phyloP scores from a whole-genome alignment of 2,329 filamentous ascomycete species.

The Helotiales sp. region DNA sequence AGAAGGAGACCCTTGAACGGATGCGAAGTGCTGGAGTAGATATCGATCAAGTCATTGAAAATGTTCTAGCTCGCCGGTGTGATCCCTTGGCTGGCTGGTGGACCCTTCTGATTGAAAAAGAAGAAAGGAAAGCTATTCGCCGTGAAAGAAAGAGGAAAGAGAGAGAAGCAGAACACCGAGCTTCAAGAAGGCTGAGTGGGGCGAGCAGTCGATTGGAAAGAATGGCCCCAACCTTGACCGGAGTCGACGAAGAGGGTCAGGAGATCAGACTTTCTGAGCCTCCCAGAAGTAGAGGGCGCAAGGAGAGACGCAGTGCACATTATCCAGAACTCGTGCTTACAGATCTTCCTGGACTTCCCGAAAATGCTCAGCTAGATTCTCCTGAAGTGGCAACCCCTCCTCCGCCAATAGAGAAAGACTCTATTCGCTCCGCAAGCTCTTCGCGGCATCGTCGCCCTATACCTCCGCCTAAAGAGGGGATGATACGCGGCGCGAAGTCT shows the following conservation, averaged over 20 bases:
- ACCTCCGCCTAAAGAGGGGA: constrained; percentile 82
- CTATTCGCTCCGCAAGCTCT: constrained; percentile 72
- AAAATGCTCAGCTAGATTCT: constrained; percentile 44
- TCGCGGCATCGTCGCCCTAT: constrained; percentile 73
- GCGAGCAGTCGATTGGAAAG: constrained; percentile 85
- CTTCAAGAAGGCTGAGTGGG: constrained; percentile 78
- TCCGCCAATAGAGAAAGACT: constrained; percentile 77
- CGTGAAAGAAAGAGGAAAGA: constrained; percentile 83
- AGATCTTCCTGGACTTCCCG: constrained; percentile 76
- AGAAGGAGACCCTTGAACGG: constrained; percentile 87
- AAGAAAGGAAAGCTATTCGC: constrained; percentile 80
- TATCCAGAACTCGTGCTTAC: constrained; percentile 63
- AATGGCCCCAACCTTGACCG: constrained; percentile 72
- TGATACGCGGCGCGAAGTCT: constrained; percentile 67
- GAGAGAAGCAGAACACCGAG: constrained; percentile 77
- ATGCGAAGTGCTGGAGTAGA: constrained; percentile 95
- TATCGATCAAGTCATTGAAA: constrained; percentile 91
- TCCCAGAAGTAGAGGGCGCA: constrained; percentile 72
- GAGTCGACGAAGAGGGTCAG: constrained; percentile 75
- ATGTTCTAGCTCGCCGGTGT: constrained; percentile 85
- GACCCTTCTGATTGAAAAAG: constrained; percentile 91
- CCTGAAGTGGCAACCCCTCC: constrained; percentile 51
- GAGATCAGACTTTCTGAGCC: constrained; percentile 46
- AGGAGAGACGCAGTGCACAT: constrained; percentile 72
- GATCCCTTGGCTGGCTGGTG: constrained; percentile 95